Conservation (phyloP, 2,329 filamentous ascomycete genomes). For the Colletotrichum sp. region DNA sequence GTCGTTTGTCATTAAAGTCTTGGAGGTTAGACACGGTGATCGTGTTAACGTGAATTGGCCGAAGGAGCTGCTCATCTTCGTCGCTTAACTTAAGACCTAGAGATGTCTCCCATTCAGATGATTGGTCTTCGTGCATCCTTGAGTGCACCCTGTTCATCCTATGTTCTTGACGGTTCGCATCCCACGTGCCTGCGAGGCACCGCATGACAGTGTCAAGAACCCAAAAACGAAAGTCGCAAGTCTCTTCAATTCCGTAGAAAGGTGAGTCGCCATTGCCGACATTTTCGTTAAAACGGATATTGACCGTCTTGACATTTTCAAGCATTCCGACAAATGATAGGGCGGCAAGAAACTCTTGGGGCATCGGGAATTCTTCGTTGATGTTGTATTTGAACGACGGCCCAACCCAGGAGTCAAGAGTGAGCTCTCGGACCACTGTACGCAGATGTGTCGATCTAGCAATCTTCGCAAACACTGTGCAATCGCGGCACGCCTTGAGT, state of each 20-base stretch:
- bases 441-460: background rate
- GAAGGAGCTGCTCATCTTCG: background rate
- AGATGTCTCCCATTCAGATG: background rate
- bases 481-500: background rate
- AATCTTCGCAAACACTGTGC: background rate
- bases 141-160: background rate
- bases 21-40: background rate
- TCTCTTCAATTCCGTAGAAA: background rate
- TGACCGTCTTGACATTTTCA: background rate
- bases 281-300: background rate
- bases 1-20: background rate
- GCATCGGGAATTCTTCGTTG: background rate
- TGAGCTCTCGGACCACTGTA: background rate
- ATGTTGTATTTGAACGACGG: background rate
- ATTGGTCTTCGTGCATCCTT: background rate
- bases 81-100: background rate
- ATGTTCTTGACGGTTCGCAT: background rate
- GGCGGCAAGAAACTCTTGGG: background rate
- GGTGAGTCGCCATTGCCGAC: background rate
- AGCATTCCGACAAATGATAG: background rate
- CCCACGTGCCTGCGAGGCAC: background rate
- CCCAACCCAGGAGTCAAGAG: background rate
- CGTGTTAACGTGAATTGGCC: background rate
- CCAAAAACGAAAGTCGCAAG: background rate
- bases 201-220: background rate